Conservation (phyloP, 2,329 filamentous ascomycete species). For the Claviceps pusilla region DNA sequence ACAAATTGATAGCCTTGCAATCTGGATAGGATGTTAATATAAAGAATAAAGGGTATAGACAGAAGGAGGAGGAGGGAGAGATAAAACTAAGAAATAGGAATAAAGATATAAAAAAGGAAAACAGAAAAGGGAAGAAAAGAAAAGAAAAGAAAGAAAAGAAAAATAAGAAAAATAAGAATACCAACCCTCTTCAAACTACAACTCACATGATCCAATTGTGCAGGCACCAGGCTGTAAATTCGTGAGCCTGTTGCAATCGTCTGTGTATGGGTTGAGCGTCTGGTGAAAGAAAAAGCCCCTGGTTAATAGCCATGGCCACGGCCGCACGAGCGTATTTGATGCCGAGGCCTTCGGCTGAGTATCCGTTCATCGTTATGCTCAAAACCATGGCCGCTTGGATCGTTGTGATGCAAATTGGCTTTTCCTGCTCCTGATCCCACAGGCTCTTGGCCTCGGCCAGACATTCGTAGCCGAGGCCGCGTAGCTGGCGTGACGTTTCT, state of each 20-base stretch:
- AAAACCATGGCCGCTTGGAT: conserved; percentile 16
- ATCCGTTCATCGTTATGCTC: neutral
- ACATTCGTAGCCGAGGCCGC: conserved; percentile 16
- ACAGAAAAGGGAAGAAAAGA: neutral
- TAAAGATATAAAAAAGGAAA: no score
- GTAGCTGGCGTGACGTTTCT: conserved; percentile 14
- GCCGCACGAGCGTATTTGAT: neutral
- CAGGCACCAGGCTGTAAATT: neutral
- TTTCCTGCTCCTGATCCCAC: conserved; percentile 15
- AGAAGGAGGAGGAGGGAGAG: neutral
- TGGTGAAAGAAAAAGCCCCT: neutral
- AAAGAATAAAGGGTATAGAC: neutral
- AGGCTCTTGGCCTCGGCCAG: conserved; percentile 18
- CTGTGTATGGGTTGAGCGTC: neutral
- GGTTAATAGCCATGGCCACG: neutral
- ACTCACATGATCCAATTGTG: conserved; percentile 1
- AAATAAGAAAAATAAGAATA: neutral
- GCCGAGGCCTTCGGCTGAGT: neutral
- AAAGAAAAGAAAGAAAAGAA: neutral
- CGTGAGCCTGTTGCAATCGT: neutral
- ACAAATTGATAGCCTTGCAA: neutral
- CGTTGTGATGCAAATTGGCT: conserved; percentile 12
- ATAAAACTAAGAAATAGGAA: no score
- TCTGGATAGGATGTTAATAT: neutral
- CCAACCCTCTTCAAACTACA: neutral